Evolutionary conservation across 2,329 filamentous ascomycete genomes (phyloP).

Genomic region (Hymenotorrendiella dingleyae): DNA sequence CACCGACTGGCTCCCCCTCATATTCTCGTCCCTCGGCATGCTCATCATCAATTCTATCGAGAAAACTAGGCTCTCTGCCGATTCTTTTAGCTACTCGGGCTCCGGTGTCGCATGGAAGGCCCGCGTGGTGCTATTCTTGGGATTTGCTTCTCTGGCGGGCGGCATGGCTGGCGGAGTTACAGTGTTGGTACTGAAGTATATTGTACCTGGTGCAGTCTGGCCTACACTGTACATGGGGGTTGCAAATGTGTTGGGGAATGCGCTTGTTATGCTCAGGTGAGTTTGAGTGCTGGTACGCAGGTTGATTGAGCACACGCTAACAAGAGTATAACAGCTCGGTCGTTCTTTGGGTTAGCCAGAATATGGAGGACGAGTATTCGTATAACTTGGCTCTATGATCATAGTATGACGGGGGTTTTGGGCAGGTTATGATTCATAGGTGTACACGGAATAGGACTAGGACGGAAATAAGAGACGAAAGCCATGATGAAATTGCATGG

Average conservation of each 20-base stretch:
- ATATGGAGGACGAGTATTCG: slow-evolving; percentile 67
- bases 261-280: slow-evolving; percentile 54
- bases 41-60: slow-evolving; percentile 67
- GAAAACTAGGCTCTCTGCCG: slow-evolving; percentile 57
- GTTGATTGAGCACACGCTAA: no score
- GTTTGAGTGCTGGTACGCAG: no score
- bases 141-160: slow-evolving; percentile 59
- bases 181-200: slow-evolving; percentile 60
- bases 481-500: not conserved
- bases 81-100: slow-evolving; percentile 58
- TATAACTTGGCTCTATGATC: slow-evolving; percentile 57
- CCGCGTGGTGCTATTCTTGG: slow-evolving; percentile 60
- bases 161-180: slow-evolving; percentile 66
- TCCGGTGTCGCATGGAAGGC: slow-evolving; percentile 63
- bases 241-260: slow-evolving; percentile 61
- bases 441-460: no score
- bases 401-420: not conserved
- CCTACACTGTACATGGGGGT: slow-evolving; percentile 59
- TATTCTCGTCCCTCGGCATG: slow-evolving; percentile 63
- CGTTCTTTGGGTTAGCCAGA: slow-evolving; percentile 63
- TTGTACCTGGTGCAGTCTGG: slow-evolving; percentile 51
- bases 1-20: slow-evolving; percentile 63
- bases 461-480: not conserved
- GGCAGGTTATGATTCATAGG: not conserved
- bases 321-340: slow-evolving; percentile 55